A percentile compares a stretch with the other conserved stretches of the same genome.
phyloP scores from a whole-genome alignment of 2,329 filamentous ascomycete genomes.

The Apiospora hydei region DNA sequence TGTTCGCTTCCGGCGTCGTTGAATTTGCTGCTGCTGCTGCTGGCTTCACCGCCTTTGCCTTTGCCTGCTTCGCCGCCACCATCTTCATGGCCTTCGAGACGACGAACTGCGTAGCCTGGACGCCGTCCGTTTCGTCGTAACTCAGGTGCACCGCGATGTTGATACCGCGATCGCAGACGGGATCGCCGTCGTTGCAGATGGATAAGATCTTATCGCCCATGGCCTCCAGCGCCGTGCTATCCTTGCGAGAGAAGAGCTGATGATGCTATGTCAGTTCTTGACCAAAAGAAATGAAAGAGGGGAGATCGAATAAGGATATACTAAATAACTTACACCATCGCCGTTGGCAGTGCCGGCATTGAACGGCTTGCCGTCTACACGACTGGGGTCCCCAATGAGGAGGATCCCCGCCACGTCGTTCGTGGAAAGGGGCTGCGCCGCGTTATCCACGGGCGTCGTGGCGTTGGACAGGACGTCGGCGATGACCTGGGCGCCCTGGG shows the following conservation, averaged over 20 bases:
- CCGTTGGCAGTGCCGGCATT: slow-evolving; percentile 41
- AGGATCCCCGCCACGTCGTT: slow-evolving; percentile 25
- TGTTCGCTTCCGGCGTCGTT: background rate
- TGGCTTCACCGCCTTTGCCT: background rate
- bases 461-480: slow-evolving; percentile 40
- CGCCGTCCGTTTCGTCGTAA: slow-evolving; percentile 31
- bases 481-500: slow-evolving; percentile 41
- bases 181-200: slow-evolving; percentile 33
- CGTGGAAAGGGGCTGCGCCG: background rate
- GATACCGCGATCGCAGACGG: slow-evolving; percentile 33
- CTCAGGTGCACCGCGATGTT: slow-evolving; percentile 30
- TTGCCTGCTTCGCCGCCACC: background rate
- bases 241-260: slow-evolving; percentile 30
- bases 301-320: background rate
- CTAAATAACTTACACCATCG: slow-evolving; percentile 34
- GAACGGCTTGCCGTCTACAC: slow-evolving; percentile 38
- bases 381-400: slow-evolving; percentile 46
- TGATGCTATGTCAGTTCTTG: too few species aligned
- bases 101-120: slow-evolving; percentile 30
- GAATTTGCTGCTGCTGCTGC: background rate
- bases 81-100: slow-evolving; percentile 24
- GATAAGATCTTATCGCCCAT: slow-evolving; percentile 30
- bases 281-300: background rate
- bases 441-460: background rate
- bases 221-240: slow-evolving; percentile 29